Evolutionary conservation across 2,329 filamentous ascomycete genomes (phyloP), one percentile per base, ranked within the genome.

Genomic region (Botryotinia calthae): DNA sequence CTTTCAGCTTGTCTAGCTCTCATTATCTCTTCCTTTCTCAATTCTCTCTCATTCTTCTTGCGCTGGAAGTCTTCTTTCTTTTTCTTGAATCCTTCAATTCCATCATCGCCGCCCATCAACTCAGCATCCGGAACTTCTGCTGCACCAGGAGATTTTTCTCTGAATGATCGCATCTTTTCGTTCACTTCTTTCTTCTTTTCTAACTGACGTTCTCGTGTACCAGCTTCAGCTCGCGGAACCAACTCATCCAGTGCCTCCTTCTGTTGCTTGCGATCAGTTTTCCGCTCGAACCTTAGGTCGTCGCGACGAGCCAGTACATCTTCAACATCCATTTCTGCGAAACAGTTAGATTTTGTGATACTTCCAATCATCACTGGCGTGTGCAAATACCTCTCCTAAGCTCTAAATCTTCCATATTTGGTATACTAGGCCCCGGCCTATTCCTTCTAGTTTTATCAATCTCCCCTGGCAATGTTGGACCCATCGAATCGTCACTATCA

Each of bases 41-140:
- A 83, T 85, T 98, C 94, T 70, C 95, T 83, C 82, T 97, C 94
- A 77, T 90, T 93, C 86, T 95, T 97, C 83, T 91, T 91, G 77
- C 88, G 84, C 83, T 93, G 88, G 78, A 89, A 85, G 73, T 85
- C 87, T 76, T 88, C 87, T 81, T 91, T 89, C 80, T 88, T 84
- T 78, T 85, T 86, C 84, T 91, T 95, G 76, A 90, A 89, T 73
- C 94, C 91, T 1, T 87, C 87, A n/a, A 90, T 78, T 20, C 86
- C 87, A 65, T 87, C 87, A 1, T 87, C 88, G 1, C 87, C 90
- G 5, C 93, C 93, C 89, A 98, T 92, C 40, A 98, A 81, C 71
- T 97, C 92, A 25, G 85, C 84, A 20, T 97, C 95, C 0, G 87
- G 86, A 0, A 94, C 86, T 65, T 93, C 92, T 28, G 84, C 87